These are phyloP conservation scores for Daldinia concentrica DNA, from an alignment of 495 filamentous ascomycete genomes.

Conservation along the genomic window DNA sequence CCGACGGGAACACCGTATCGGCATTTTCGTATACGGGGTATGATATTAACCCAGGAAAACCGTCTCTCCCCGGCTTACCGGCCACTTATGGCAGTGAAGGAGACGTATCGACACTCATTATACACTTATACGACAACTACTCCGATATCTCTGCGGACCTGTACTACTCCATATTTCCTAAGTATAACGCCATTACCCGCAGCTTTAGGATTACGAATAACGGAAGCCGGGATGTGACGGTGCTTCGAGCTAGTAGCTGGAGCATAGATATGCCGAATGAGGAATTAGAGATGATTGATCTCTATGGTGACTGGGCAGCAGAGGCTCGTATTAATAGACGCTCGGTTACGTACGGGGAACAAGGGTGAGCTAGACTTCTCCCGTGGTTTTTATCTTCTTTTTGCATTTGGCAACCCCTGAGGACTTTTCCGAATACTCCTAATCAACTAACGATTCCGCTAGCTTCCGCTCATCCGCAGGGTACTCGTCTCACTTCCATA, in stretches of 20 bases:
- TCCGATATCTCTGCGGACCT: constrained; percentile 59
- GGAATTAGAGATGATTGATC: constrained; percentile 63
- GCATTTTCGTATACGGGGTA: constrained; percentile 59
- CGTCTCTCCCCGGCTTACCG: constrained; percentile 57
- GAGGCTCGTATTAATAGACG: constrained; percentile 53
- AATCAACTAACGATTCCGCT: constrained; percentile 33
- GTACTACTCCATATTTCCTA: constrained; percentile 64
- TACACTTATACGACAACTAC: constrained; percentile 61
- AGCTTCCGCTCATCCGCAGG: constrained; percentile 62
- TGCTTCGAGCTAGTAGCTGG: constrained; percentile 61
- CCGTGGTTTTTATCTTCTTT: background rate
- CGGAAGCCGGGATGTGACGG: constrained; percentile 54
- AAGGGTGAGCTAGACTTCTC: constrained; percentile 33
- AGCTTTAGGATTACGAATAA: constrained; percentile 63
- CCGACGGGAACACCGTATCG: constrained; percentile 60
- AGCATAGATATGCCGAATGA: constrained; percentile 63
- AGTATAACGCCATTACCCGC: constrained; percentile 62
- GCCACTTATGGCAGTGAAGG: constrained; percentile 58
- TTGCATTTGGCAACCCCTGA: background rate
- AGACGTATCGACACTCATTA: constrained; percentile 62
- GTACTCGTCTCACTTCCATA: constrained; percentile 64
- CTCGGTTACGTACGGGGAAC: constrained; percentile 44
- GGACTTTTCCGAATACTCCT: constrained; percentile 46
- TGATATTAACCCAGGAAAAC: constrained; percentile 56
- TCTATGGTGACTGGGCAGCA: constrained; percentile 63